Evolutionary conservation across 257 asterid genomes (phyloP).

Genomic region (Solanum verrucosum): DNA sequence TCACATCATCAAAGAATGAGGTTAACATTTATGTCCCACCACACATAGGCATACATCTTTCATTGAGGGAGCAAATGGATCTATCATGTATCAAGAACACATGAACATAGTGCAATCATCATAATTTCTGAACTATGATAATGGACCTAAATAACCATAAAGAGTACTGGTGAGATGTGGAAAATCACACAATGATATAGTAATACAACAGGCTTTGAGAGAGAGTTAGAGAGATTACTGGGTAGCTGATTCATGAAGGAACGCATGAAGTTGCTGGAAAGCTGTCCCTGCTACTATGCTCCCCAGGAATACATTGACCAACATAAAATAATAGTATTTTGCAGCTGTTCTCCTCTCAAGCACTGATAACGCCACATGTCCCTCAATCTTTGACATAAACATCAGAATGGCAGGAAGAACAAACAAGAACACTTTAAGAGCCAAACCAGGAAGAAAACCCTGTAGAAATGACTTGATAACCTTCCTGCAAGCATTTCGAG

Average conservation of each 20-base stretch:
- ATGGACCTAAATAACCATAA: not conserved
- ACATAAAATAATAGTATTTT: slow-evolving; percentile 89
- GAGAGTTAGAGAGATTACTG: slow-evolving; percentile 22
- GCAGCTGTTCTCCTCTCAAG: slow-evolving; percentile 86
- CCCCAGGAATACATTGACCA: slow-evolving; percentile 90
- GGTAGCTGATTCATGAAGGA: slow-evolving; percentile 76
- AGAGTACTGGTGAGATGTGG: not conserved
- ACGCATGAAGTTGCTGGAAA: slow-evolving; percentile 89
- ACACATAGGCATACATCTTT: not conserved
- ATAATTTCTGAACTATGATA: not conserved
- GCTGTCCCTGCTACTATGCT: slow-evolving; percentile 96
- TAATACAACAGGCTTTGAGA: not conserved
- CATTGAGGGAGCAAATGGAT: not conserved
- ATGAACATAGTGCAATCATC: not conserved
- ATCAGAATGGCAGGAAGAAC: slow-evolving; percentile 60
- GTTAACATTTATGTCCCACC: not conserved
- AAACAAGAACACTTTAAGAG: slow-evolving; percentile 67
- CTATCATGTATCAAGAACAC: not conserved
- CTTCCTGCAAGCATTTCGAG: slow-evolving; percentile 46
- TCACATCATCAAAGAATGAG: not conserved
- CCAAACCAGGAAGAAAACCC: slow-evolving; percentile 96
- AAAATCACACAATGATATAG: not conserved
- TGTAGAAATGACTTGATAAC: slow-evolving; percentile 77
- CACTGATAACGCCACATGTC: slow-evolving; percentile 68
- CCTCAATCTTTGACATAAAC: slow-evolving; percentile 92